These are phyloP conservation scores for Alternaria rosae DNA, from an alignment of 2,329 filamentous ascomycete species.

Conservation along the genomic window DNA sequence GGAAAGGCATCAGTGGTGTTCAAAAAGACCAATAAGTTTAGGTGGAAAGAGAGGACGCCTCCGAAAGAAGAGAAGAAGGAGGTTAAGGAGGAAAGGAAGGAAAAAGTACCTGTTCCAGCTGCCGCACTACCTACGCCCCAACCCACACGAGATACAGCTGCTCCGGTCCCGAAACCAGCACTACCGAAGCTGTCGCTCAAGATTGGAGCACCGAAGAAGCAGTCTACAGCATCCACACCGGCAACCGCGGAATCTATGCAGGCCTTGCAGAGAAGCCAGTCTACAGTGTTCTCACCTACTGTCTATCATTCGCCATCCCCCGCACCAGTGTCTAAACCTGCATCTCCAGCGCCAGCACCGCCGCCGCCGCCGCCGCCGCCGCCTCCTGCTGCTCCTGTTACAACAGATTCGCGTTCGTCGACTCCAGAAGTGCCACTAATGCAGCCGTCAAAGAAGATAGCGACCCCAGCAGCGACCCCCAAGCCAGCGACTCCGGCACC, in stretches of 20 bases:
- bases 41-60: constrained; percentile 24
- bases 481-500: constrained; percentile 12
- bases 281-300: constrained; percentile 24
- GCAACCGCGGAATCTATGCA: constrained; percentile 10
- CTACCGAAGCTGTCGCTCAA: constrained; percentile 34
- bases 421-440: constrained; percentile 28
- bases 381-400: constrained; percentile 13
- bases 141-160: constrained; percentile 13
- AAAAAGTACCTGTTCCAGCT: not conserved
- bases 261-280: constrained; percentile 20
- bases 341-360: constrained; percentile 18
- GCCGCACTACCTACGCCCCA: constrained; percentile 3
- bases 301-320: constrained; percentile 26
- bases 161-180: constrained; percentile 7
- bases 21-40: constrained; percentile 32
- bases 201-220: constrained; percentile 23
- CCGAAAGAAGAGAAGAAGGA: not conserved
- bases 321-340: constrained; percentile 22
- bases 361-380: not conserved
- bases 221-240: constrained; percentile 25
- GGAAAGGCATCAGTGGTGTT: constrained; percentile 56
- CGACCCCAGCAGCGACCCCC: constrained; percentile 28
- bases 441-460: constrained; percentile 24
- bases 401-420: constrained; percentile 24
- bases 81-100: not conserved